Evolutionary conservation across 1,139 yeast species (phyloP).

Genomic region (Geotrichum histeridarum): DNA sequence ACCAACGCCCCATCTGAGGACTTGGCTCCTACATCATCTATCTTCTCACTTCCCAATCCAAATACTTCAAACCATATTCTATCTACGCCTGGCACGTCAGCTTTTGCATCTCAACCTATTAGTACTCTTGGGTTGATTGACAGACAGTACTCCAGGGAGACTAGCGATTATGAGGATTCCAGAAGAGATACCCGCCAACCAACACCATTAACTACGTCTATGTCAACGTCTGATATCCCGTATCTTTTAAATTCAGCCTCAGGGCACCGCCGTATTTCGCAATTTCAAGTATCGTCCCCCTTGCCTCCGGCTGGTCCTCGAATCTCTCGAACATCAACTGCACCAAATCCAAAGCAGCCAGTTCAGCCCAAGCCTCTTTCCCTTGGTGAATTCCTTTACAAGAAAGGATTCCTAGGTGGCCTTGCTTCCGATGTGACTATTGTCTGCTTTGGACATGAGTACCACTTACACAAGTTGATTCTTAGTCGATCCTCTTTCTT

Average conservation of each 20-base stretch:
- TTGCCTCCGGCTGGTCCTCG: neutral
- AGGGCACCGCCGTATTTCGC: constrained; percentile 14
- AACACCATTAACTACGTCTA: neutral
- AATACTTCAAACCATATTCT: constrained; percentile 1
- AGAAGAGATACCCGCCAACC: constrained; percentile 9
- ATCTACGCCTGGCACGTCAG: constrained; percentile 7
- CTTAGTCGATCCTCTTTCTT: constrained; percentile 47
- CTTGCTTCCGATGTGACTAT: constrained; percentile 47
- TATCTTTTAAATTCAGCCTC: constrained; percentile 8
- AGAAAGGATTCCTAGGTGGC: constrained; percentile 43
- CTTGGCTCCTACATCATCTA: neutral
- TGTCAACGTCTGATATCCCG: constrained; percentile 10
- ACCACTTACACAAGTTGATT: constrained; percentile 44
- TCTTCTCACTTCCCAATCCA: neutral
- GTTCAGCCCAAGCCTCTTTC: constrained; percentile 20
- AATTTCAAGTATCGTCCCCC: constrained; percentile 10
- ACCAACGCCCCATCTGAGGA: neutral
- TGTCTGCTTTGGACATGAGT: constrained; percentile 43
- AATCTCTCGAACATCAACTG: neutral
- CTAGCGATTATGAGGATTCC: constrained; percentile 3
- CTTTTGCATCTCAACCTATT: constrained; percentile 1
- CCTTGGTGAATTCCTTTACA: constrained; percentile 36
- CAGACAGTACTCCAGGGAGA: neutral
- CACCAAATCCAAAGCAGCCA: neutral
- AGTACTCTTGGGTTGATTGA: neutral